phyloP scores from a whole-genome alignment of 139 green algal species.

The Chlorella sp. region DNA sequence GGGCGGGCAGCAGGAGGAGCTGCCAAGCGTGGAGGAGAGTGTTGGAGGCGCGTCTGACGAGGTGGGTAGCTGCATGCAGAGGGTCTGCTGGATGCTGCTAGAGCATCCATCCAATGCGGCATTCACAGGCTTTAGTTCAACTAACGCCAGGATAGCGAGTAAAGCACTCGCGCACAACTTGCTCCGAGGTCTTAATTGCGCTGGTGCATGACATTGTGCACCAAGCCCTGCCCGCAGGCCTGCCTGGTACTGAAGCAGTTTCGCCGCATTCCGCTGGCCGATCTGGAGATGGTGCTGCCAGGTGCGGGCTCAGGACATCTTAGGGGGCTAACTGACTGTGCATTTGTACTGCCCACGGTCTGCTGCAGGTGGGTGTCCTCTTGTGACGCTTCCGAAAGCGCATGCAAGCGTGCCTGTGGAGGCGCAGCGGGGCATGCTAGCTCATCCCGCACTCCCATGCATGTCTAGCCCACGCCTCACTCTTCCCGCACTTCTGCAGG shows the following conservation, averaged over 20 bases:
- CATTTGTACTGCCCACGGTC: too few relatives aligned
- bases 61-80: not conserved
- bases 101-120: too few relatives aligned
- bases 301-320: too few relatives aligned
- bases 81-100: not conserved
- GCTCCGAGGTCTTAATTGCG: not conserved
- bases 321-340: too few relatives aligned
- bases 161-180: not conserved
- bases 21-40: not conserved
- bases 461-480: too few relatives aligned
- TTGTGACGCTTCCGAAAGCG: too few relatives aligned
- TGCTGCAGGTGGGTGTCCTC: too few relatives aligned
- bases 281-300: slow-evolving; percentile 86
- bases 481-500: not conserved
- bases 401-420: too few relatives aligned
- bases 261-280: slow-evolving; percentile 72
- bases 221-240: not conserved
- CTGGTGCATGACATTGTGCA: too few relatives aligned
- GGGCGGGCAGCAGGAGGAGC: too few relatives aligned
- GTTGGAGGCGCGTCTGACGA: not conserved
- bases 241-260: slow-evolving; percentile 2
- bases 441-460: too few relatives aligned
- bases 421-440: too few relatives aligned
- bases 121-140: not conserved
- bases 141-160: not conserved